Evolutionary conservation across 1,284 basidiomycete species (phyloP), one percentile per base, ranked within the genome.

Genomic region (Termitomyces sp.): DNA sequence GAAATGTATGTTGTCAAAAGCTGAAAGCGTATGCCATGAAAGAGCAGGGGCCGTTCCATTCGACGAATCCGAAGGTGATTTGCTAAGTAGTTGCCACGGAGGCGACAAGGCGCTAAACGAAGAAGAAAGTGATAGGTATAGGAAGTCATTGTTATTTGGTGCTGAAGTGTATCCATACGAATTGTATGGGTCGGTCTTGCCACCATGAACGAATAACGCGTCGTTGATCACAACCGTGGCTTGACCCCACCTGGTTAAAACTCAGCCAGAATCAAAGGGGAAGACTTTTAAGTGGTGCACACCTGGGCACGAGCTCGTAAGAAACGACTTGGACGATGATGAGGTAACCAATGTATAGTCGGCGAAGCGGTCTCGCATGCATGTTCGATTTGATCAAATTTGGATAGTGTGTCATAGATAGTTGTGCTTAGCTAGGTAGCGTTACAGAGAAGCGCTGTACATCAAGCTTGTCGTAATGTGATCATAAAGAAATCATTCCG

Each of bases 21-120:
- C 79, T 8, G 87, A 86, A 34, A 93, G 68, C 0, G 86, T 83
- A 62, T 92, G 87, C 86, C 90, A 93, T n/a, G 87, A 80, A 14
- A 91, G 73, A 5, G 78, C 68, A 6, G 88, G 88, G 0, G 79
- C 80, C 52, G 77, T 73, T 0, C 73, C 65, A 26, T 68, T 66
- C 2, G 77, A 72, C 8, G 66, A 56, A 58, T 77, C 75, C 5
- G 71, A 67, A 41, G 78, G 76, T 34, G 72, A 73, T 54, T 71
- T 72, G 26, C 41, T 42, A 54, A 85, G 57, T 57, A 81, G 74
- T 51, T 75, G 60, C 87, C 88, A 89, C 11, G 89, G 86, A 0
- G 89, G 83, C 2, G 77, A 77, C 0, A 75, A 72, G 6, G 76
- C 64, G 40, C 76, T 59, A 62, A 92, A 93, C 1, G 80, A 64